These are phyloP conservation scores for Pseudogymnoascus sp. DNA, from an alignment of 2,329 filamentous ascomycete genomes.

Conservation along the genomic window DNA sequence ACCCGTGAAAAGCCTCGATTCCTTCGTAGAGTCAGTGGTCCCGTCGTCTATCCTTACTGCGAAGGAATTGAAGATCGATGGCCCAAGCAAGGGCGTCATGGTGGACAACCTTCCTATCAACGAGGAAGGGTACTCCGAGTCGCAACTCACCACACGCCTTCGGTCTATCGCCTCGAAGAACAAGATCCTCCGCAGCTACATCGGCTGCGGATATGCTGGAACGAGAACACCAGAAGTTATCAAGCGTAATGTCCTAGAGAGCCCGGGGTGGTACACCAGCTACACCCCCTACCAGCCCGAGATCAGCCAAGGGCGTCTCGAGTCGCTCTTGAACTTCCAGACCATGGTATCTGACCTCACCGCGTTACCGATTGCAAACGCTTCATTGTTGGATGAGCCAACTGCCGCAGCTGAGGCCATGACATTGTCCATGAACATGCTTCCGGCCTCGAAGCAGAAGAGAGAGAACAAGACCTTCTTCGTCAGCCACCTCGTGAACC, in stretches of 20 bases:
- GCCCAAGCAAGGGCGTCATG: constrained; percentile 30
- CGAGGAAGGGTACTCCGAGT: constrained; percentile 43
- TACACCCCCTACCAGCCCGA: constrained; percentile 97
- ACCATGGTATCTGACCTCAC: constrained; percentile 87
- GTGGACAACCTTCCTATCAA: neutral
- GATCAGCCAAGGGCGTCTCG: constrained; percentile 88
- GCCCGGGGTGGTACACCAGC: constrained; percentile 94
- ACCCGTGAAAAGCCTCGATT: constrained; percentile 64
- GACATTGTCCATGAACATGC: constrained; percentile 78
- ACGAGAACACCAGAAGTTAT: constrained; percentile 86
- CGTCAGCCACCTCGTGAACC: constrained; percentile 74
- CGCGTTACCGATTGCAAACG: constrained; percentile 79
- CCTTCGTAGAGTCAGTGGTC: constrained; percentile 78
- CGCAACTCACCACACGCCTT: constrained; percentile 47
- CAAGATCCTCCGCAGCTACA: constrained; percentile 59
- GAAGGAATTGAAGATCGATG: constrained; percentile 52
- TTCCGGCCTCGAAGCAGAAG: constrained; percentile 66
- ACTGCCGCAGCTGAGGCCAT: constrained; percentile 93
- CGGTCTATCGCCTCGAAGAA: constrained; percentile 52
- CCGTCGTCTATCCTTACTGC: constrained; percentile 70
- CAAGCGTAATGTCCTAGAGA: constrained; percentile 86
- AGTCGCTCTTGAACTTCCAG: constrained; percentile 92
- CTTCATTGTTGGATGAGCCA: constrained; percentile 82
- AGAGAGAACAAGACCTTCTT: constrained; percentile 72
- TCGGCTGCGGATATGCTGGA: constrained; percentile 81